Base-by-base conservation (phyloP, 805 yeast species). In the Sugiyamaella boreocaroliniensis region DNA sequence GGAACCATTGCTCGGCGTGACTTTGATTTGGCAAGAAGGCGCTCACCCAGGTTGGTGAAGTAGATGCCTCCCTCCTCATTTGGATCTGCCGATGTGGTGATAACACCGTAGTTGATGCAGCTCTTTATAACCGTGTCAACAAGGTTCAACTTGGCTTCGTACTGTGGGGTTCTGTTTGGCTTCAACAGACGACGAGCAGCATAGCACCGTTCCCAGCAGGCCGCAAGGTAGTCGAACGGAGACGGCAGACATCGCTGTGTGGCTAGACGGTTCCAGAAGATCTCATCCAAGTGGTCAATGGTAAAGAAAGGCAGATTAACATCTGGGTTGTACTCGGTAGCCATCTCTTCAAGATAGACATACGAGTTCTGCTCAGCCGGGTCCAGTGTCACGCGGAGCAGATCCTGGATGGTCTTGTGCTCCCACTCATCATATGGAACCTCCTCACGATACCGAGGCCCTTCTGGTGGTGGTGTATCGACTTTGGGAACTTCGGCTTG, bases 221-320 rank as follows among this genome's bases (percentile, higher is more conserved):
- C 61, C 51, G 66, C 70, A 44, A 83, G 70, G 61, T 79, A 83
- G 18, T 72, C 74, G 49, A 82, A 68, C 0, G 83, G 74, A 16
- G 60, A 49, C 10, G 57, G 57, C n/a, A 40, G 32, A 26, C 55
- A 48, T 20, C 44, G 26, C 20, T 47, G 50, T 26, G 56, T 58
- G 11, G 57, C 50, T 22, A 61, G 43, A 18, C 63, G 51, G 19
- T 48, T 22, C 61, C 60, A 59, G 22, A 59, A 34, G 29, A 55
- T 47, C 41, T 61, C 64, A 11, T 59, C 50, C 22, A 47, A 15
- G 9, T 53, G 56, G 12, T 34, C 40, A 3, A 54, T 43, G n/a
- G 58, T 43, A 19, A 45, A 19, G 22, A 42, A 40, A 14, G 37
- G 40, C 20, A 18, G 50, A 3, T 42, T 47, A 19, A 56, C 61